Evolutionary conservation across 257 asterid species (phyloP).

Genomic region (Solanum okadae): DNA sequence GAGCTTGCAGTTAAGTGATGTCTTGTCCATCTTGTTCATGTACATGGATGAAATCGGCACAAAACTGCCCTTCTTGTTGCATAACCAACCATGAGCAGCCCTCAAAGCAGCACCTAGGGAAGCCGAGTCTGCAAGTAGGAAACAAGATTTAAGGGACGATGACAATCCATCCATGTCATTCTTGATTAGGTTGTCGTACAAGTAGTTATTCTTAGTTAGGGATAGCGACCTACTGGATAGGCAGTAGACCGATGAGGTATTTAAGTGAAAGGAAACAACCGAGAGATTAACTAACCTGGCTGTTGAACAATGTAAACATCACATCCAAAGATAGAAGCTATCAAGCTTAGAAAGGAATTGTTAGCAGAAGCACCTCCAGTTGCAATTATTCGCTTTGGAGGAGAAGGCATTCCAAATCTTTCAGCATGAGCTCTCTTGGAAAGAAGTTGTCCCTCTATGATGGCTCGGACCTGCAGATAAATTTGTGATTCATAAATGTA

Average conservation of each 20-base stretch:
- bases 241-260: background rate
- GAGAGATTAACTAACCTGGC: slow-evolving; percentile 32
- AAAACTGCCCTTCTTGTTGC: slow-evolving; percentile 51
- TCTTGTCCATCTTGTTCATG: slow-evolving; percentile 49
- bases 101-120: slow-evolving; percentile 89
- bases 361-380: slow-evolving; percentile 97
- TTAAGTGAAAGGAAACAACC: background rate
- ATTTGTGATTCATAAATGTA: background rate
- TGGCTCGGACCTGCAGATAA: slow-evolving; percentile 62
- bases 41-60: slow-evolving; percentile 62
- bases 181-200: background rate
- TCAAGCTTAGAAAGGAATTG: slow-evolving; percentile 33
- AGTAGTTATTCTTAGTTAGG: background rate
- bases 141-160: background rate
- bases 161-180: background rate
- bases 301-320: slow-evolving; percentile 66
- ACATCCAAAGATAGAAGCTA: slow-evolving; percentile 83
- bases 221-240: background rate
- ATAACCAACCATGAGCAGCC: slow-evolving; percentile 97
- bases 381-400: slow-evolving; percentile 88
- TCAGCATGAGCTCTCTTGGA: slow-evolving; percentile 92
- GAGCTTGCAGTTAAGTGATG: slow-evolving; percentile 62
- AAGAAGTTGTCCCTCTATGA: slow-evolving; percentile 82
- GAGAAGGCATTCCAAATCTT: slow-evolving; percentile 89
- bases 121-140: slow-evolving; percentile 56